A percentile compares a stretch with the other conserved stretches of the same genome.
phyloP scores from a whole-genome alignment of 2,329 filamentous ascomycete genomes.

The Chaetoscypha palmicola region DNA sequence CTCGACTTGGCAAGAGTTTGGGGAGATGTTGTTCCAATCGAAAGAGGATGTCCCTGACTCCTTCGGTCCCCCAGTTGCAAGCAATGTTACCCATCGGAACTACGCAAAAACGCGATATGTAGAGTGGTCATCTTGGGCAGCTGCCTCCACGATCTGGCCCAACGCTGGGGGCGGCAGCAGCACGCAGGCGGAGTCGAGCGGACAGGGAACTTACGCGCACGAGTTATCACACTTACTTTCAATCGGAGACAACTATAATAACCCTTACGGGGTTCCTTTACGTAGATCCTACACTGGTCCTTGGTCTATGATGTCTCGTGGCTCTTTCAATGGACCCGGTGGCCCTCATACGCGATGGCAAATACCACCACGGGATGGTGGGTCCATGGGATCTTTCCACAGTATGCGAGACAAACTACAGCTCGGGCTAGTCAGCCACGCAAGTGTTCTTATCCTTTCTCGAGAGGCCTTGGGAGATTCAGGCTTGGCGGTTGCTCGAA shows the following conservation, averaged over 20 bases:
- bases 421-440: slow-evolving; percentile 9
- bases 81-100: slow-evolving; percentile 9
- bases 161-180: slow-evolving; percentile 6
- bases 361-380: slow-evolving; percentile 12
- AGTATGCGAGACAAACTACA: slow-evolving; percentile 14
- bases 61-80: slow-evolving; percentile 10
- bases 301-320: slow-evolving; percentile 15
- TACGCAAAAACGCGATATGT: slow-evolving; percentile 14
- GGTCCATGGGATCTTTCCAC: slow-evolving; percentile 13
- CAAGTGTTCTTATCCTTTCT: slow-evolving; percentile 10
- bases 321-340: slow-evolving; percentile 15
- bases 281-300: slow-evolving; percentile 11
- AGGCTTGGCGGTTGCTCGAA: slow-evolving; percentile 7
- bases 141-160: slow-evolving; percentile 12
- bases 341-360: slow-evolving; percentile 17
- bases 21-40: slow-evolving; percentile 16
- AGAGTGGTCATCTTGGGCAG: slow-evolving; percentile 14
- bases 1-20: slow-evolving; percentile 17
- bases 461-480: slow-evolving; percentile 10
- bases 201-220: slow-evolving; percentile 14
- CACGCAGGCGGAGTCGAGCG: slow-evolving; percentile 9
- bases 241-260: slow-evolving; percentile 17
- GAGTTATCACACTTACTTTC: slow-evolving; percentile 13
- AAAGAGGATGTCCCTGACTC: slow-evolving; percentile 12
- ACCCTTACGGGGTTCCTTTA: slow-evolving; percentile 9